Base-by-base conservation (phyloP, 1,284 basidiomycete genomes). In the Ceratobasidium sp. region DNA sequence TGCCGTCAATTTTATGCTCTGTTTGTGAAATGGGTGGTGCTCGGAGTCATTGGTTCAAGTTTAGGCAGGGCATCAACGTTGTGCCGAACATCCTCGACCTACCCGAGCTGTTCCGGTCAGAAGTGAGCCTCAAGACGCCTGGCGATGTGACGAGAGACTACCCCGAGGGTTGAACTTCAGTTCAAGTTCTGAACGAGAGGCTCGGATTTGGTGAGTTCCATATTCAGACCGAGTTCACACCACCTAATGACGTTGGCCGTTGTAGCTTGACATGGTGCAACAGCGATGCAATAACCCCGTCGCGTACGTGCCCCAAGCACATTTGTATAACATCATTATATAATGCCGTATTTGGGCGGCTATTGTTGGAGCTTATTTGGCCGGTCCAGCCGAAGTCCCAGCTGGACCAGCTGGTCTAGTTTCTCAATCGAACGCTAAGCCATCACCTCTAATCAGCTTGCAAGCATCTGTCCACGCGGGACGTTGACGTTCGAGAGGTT, bases 61-160 rank as follows among this genome's bases (percentile, higher is more conserved):
- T 98, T 36, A 85, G 95, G 2, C 87, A 94, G 72, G 95, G 97
- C 77, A 90, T 98, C 28, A 97, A 96, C 77, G 83, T 98, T 5
- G 94, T 95, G 8, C 92, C 91, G 36, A 96, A 96, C 77, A 94
- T 98, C n/a, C 84, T 98, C 0, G 94, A 98, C 78, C 92, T 95
- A 3, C 95, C 95, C 0, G 95, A 96, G 78, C 82, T 98, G 59
- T 98, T 98, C 81, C 98, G 95, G 96, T 91, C 88, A 69, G 95
- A 97, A 79, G 95, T 95, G 12, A 94, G 90, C 75, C 81, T 97
- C 77, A 91, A 92, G 78, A 91, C 90, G 59, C 81, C 98, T 40
- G 98, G 98, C 79, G 93, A 96, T 78, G 95, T 95, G 0, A 95
- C 96, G 61, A 83, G 95, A 74, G 95, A 96, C 77, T 98, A 98